Evolutionary conservation across 2,329 filamentous ascomycete genomes (phyloP), one percentile per base, ranked within the genome.

Genomic region (Cladosporium sp.): DNA sequence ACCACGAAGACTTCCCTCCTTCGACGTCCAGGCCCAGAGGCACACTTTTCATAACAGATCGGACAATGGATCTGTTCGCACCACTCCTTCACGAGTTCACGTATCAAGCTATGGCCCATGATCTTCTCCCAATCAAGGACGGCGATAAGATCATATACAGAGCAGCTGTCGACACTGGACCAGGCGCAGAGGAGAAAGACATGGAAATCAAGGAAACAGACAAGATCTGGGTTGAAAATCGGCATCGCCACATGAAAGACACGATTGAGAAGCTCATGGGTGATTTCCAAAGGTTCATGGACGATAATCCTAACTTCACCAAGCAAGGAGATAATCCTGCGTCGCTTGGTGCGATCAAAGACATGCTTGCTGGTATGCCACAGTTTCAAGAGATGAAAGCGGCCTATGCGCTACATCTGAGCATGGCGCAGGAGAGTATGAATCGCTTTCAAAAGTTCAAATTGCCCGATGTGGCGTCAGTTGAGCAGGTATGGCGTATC

Each of bases 371-470:
- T 16, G 94, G 93, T 10, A 81, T 99, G 66, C 93, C 93, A 14
- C 92, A 98, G 74, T 99, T 97, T 74, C 92, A 96, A 74, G 91
- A 96, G 78, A 92, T 95, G 84, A 97, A 98, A 78, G 92, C 96
- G 75, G 89, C 92, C 1, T 99, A 98, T 78, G 95, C 93, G 0
- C 82, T 99, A 63, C 95, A 99, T 78, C 83, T 99, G 50, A 94
- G 89, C 71, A 98, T 99, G 94, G 95, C 95, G 1, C 91, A 97
- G 76, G 93, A 97, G 76, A 96, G 93, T 76, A 98, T 98, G 93
- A 92, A 92, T 72, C 87, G 91, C 44, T 99, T 99, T 73, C 89
- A 96, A 75, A 82, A 88, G 62, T 87, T 89, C 76, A 97, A 96
- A 75, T 83, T 99, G 7, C 85, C 91, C 7, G 95, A 99, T 74